Percentiles rank a stretch among this genome's conserved stretches.
Conservation (phyloP, 352 stramenopile species). For the Peronospora farinosa region DNA sequence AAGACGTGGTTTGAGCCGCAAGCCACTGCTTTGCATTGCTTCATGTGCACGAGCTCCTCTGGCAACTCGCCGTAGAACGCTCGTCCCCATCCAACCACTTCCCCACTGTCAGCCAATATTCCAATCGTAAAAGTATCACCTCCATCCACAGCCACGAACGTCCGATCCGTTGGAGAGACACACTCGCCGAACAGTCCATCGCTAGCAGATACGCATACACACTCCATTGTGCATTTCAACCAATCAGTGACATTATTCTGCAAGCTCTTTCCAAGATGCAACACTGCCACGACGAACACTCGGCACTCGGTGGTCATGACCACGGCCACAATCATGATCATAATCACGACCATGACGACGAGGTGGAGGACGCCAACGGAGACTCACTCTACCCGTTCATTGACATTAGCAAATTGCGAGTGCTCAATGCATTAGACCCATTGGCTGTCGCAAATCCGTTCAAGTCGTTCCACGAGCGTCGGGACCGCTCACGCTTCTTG, state of each 20-base stretch:
- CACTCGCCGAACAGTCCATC: constrained; percentile 39
- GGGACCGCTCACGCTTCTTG: constrained; percentile 57
- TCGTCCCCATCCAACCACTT: constrained; percentile 52
- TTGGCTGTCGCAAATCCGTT: constrained; percentile 61
- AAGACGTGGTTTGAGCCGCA: constrained; percentile 63
- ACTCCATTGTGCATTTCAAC: constrained; percentile 28
- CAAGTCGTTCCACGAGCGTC: constrained; percentile 75
- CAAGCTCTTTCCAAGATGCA: constrained; percentile 33
- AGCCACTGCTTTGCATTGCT: constrained; percentile 34
- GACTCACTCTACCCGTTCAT: constrained; percentile 82
- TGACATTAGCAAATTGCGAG: constrained; percentile 81
- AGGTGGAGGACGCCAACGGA: constrained; percentile 63
- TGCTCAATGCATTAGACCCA: constrained; percentile 69
- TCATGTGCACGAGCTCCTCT: background rate
- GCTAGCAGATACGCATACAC: constrained; percentile 15
- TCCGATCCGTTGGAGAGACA: constrained; percentile 2
- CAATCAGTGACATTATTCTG: constrained; percentile 14
- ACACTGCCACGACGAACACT: constrained; percentile 63
- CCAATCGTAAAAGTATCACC: constrained; percentile 56
- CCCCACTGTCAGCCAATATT: constrained; percentile 22
- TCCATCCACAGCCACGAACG: constrained; percentile 29
- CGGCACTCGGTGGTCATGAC: constrained; percentile 38
- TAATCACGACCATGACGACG: constrained; percentile 51
- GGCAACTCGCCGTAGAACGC: constrained; percentile 63
- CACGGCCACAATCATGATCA: constrained; percentile 38